phyloP scores from a whole-genome alignment of 2,329 filamentous ascomycete genomes.

The Colletotrichum liriopes region DNA sequence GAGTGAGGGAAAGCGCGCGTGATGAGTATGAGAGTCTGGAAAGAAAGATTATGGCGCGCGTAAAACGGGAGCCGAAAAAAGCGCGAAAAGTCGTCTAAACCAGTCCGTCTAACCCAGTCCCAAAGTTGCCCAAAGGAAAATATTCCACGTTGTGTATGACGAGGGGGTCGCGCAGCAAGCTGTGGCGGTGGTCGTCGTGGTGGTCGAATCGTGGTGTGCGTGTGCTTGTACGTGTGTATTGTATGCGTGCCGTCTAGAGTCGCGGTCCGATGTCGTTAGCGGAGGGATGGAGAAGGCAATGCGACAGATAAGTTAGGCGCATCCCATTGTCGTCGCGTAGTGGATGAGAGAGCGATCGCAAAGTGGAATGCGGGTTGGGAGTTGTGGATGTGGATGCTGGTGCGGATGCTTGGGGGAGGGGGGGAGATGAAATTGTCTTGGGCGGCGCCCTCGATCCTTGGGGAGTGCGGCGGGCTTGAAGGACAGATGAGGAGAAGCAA shows the following conservation, averaged over 20 bases:
- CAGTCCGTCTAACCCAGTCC: conserved; percentile 58
- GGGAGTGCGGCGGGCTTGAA: conserved; percentile 23
- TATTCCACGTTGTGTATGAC: conserved; percentile 44
- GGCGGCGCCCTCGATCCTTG: conserved; percentile 27
- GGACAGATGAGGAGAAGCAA: conserved; percentile 40
- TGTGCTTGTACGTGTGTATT: conserved; percentile 29
- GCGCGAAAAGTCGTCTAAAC: conserved; percentile 53
- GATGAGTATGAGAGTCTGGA: conserved; percentile 24
- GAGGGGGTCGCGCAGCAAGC: conserved; percentile 36
- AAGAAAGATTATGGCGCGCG: conserved; percentile 41
- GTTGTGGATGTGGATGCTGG: conserved; percentile 13
- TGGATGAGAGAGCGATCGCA: conserved; percentile 32
- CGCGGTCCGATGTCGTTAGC: conserved; percentile 40
- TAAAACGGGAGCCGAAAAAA: conserved; percentile 40
- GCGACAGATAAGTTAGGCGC: conserved; percentile 50
- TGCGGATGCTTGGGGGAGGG: conserved; percentile 10
- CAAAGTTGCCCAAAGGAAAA: conserved; percentile 48
- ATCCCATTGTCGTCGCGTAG: conserved; percentile 52
- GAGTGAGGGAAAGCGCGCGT: neutral
- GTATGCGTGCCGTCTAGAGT: conserved; percentile 31
- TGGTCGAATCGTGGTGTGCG: conserved; percentile 18
- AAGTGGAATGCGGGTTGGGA: conserved; percentile 29
- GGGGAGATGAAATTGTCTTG: conserved; percentile 17
- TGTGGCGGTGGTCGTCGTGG: conserved; percentile 16
- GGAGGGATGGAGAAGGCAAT: conserved; percentile 44